Evolutionary conservation across 1,284 basidiomycete species (phyloP).

Genomic region (Cryptococcus depauperatus): DNA sequence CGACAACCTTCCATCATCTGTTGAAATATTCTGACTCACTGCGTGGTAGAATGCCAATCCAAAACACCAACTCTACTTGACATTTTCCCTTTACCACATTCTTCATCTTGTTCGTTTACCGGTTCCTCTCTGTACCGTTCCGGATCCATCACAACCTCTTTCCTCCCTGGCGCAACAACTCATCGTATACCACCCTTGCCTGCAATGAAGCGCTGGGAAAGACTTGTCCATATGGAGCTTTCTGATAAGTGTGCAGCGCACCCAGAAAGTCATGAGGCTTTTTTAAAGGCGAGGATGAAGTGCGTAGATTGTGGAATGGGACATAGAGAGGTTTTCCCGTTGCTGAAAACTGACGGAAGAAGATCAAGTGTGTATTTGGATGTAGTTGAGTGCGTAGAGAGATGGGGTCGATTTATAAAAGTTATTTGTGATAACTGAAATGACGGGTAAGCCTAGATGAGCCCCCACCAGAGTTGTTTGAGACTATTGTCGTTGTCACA

Average conservation of each 20-base stretch:
- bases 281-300: conserved; percentile 16
- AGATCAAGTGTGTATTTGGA: conserved; percentile 27
- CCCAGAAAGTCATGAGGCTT: conserved; percentile 9
- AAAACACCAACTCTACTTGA: conserved; percentile 40
- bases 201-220: conserved; percentile 40
- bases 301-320: conserved; percentile 37
- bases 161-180: conserved; percentile 32
- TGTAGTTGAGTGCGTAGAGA: conserved; percentile 32
- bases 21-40: not conserved
- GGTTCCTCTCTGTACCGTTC: conserved; percentile 8
- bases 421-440: not conserved
- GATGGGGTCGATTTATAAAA: conserved; percentile 41
- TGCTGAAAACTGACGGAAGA: conserved; percentile 7
- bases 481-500: too few species aligned
- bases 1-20: conserved; percentile 12
- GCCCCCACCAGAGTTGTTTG: too few species aligned
- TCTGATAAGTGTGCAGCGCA: conserved; percentile 25
- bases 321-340: conserved; percentile 41
- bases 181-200: conserved; percentile 7
- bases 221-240: conserved; percentile 44
- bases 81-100: conserved; percentile 34
- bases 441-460: too few species aligned
- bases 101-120: not conserved
- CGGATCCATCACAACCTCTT: conserved; percentile 17
- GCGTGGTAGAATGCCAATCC: conserved; percentile 29